Evolutionary conservation across 2,329 filamentous ascomycete species (phyloP).

Genomic region (Blastomyces percursus): DNA sequence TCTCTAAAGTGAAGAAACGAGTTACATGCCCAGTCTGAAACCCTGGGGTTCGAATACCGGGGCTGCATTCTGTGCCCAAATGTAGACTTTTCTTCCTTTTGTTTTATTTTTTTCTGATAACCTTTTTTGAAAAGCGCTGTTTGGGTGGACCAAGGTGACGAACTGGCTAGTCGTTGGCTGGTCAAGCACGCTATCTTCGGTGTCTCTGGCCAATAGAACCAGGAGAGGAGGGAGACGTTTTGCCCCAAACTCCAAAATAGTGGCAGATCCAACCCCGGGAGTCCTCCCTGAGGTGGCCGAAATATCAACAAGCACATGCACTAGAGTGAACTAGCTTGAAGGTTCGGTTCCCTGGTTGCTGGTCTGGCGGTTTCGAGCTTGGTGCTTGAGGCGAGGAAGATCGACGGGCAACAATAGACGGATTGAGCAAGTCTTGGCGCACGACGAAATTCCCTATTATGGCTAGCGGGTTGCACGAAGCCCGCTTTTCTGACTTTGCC

Average conservation of each 20-base stretch:
- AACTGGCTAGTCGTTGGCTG: too few species aligned
- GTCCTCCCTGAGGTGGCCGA: background rate
- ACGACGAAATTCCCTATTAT: too few species aligned
- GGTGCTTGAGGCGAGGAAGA: background rate
- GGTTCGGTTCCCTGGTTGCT: background rate
- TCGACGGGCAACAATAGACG: background rate
- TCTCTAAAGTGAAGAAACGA: background rate
- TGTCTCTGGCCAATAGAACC: background rate
- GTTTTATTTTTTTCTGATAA: background rate
- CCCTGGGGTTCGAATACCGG: background rate
- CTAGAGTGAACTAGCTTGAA: background rate
- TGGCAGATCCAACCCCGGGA: constrained; percentile 5
- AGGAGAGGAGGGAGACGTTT: background rate
- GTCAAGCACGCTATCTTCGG: background rate
- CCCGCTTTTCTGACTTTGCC: too few species aligned
- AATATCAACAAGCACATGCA: background rate
- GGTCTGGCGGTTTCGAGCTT: background rate
- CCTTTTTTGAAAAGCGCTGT: background rate
- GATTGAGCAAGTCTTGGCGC: too few species aligned
- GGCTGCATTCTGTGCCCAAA: background rate
- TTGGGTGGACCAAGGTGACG: background rate
- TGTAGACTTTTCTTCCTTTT: too few species aligned
- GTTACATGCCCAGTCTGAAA: background rate
- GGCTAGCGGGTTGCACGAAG: too few species aligned
- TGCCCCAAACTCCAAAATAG: background rate